Percentiles rank a stretch among this genome's conserved stretches.
Conservation (phyloP, 2,329 filamentous ascomycete species). For the Paracamarosporium sp. region DNA sequence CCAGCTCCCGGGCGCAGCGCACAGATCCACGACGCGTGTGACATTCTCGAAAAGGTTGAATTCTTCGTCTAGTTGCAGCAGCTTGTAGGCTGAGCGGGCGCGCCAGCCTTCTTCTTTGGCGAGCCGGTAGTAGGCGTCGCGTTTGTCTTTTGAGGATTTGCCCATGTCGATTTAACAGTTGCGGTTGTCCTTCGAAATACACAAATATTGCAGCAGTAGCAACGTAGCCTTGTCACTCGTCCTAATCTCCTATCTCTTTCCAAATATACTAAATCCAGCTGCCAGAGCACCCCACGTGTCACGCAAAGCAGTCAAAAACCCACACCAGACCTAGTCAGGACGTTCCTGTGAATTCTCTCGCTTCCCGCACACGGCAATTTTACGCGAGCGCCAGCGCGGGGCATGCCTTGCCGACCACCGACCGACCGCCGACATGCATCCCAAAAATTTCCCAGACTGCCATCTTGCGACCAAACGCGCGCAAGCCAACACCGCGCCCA, state of each 20-base stretch:
- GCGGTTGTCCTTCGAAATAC: background rate
- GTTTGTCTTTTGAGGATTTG: constrained; percentile 98
- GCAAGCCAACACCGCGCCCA: background rate
- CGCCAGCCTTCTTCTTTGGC: constrained; percentile 99
- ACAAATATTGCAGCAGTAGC: background rate
- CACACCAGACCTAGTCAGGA: background rate
- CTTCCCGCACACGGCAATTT: constrained; percentile 17
- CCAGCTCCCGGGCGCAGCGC: constrained; percentile 95
- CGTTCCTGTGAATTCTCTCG: constrained; percentile 2
- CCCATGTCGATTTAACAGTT: constrained; percentile 66
- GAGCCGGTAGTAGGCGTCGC: constrained; percentile 95
- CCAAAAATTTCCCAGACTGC: constrained; percentile 22
- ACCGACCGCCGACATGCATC: background rate
- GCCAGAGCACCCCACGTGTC: too few species aligned
- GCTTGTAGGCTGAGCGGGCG: constrained; percentile 93
- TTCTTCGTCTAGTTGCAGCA: constrained; percentile 94
- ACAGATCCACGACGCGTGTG: constrained; percentile 92
- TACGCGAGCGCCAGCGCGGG: constrained; percentile 28
- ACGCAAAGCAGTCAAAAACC: background rate
- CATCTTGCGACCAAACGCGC: constrained; percentile 6
- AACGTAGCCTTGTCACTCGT: background rate
- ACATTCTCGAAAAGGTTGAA: constrained; percentile 93
- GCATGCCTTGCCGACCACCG: constrained; percentile 4
- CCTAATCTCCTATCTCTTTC: background rate
- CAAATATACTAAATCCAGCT: background rate